Evolutionary conservation across 2,329 filamentous ascomycete species (phyloP).

Genomic region (Colletotrichum ledebouriae): DNA sequence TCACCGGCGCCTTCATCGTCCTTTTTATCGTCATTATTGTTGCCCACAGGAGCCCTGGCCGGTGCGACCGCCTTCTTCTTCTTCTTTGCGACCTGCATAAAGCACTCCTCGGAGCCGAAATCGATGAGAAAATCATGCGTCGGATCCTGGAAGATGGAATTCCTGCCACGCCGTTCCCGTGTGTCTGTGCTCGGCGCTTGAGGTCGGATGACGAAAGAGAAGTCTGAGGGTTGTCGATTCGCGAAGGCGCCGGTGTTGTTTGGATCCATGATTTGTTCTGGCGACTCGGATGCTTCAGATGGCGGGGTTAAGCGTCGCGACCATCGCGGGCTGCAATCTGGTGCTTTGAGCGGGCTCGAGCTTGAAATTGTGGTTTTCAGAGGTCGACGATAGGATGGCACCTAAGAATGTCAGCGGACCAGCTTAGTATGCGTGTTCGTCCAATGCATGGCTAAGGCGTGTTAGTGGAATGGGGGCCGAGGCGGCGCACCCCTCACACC

Average conservation of each 20-base stretch:
- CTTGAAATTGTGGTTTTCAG: slow-evolving; percentile 20
- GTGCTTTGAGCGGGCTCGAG: slow-evolving; percentile 48
- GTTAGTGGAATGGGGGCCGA: slow-evolving; percentile 32
- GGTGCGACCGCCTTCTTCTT: slow-evolving; percentile 65
- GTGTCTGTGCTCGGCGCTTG: slow-evolving; percentile 44
- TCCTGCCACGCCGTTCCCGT: slow-evolving; percentile 44
- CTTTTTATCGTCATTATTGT: slow-evolving; percentile 57
- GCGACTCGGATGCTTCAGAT: slow-evolving; percentile 44
- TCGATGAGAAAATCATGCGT: slow-evolving; percentile 64
- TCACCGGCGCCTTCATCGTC: slow-evolving; percentile 53
- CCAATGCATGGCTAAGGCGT: slow-evolving; percentile 30
- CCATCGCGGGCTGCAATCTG: slow-evolving; percentile 54
- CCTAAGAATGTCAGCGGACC: slow-evolving; percentile 39
- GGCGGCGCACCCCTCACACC: slow-evolving; percentile 22
- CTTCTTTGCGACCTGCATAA: slow-evolving; percentile 67
- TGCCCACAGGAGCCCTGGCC: slow-evolving; percentile 57
- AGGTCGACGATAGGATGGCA: slow-evolving; percentile 26
- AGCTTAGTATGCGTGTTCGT: slow-evolving; percentile 36
- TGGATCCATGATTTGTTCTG: slow-evolving; percentile 48
- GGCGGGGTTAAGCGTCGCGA: slow-evolving; percentile 48
- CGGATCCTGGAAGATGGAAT: slow-evolving; percentile 62
- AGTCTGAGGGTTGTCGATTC: slow-evolving; percentile 45
- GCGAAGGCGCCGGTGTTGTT: slow-evolving; percentile 51
- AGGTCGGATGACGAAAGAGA: slow-evolving; percentile 44
- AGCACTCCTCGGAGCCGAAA: slow-evolving; percentile 67